phyloP scores from a whole-genome alignment of 345 rosid species.

The Anacardium occidentale region DNA sequence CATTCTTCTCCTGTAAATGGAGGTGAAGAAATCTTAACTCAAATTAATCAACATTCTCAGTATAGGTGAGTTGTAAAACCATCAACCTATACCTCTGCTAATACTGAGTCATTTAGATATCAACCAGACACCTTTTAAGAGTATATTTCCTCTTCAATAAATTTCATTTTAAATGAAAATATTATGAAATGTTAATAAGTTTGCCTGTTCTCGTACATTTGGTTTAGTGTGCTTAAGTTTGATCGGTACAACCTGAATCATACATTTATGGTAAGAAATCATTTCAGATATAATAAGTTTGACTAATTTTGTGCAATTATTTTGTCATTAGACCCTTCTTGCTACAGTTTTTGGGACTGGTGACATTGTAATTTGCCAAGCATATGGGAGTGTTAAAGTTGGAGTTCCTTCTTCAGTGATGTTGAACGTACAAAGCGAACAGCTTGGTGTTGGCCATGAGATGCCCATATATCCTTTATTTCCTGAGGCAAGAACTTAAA shows the following conservation, averaged over 20 bases:
- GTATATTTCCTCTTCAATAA: neutral
- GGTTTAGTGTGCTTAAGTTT: neutral
- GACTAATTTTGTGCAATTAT: constrained; percentile 22
- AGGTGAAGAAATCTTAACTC: neutral
- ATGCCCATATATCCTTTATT: constrained; percentile 79
- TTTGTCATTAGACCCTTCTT: constrained; percentile 54
- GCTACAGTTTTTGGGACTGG: constrained; percentile 64
- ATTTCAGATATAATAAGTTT: constrained; percentile 10
- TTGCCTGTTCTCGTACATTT: neutral
- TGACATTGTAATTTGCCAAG: constrained; percentile 60
- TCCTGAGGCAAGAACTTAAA: constrained; percentile 58
- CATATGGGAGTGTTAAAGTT: constrained; percentile 52
- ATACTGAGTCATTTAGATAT: neutral
- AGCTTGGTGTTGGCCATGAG: constrained; percentile 67
- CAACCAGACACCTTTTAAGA: neutral
- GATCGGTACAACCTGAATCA: neutral
- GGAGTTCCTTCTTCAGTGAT: constrained; percentile 71
- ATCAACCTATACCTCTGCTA: neutral
- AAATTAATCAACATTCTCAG: neutral
- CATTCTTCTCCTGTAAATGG: too few relatives aligned
- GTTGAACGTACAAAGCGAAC: constrained; percentile 74
- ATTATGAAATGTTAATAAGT: neutral
- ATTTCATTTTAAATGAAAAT: neutral
- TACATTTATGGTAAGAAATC: neutral
- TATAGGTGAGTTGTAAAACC: neutral